phyloP scores from a whole-genome alignment of 1,284 basidiomycete genomes.

The Rhodotorula sp. region DNA sequence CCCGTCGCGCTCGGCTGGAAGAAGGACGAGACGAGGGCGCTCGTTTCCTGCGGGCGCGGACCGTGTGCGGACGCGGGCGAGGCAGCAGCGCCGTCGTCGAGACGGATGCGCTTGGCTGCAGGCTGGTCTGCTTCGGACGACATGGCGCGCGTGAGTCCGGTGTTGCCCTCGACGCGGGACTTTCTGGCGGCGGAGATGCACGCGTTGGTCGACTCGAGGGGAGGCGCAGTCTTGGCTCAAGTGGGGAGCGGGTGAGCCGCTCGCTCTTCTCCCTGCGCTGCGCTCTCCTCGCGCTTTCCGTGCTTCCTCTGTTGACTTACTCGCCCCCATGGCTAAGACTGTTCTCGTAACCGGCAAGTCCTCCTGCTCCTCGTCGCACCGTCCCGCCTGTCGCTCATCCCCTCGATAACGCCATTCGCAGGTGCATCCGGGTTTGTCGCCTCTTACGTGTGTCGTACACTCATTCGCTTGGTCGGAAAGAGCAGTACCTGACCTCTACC shows the following conservation, averaged over 20 bases:
- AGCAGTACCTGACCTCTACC: neutral
- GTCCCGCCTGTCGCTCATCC: neutral
- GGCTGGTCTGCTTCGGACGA: conserved; percentile 4
- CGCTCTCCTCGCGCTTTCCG: neutral
- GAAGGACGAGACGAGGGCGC: neutral
- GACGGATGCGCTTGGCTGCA: conserved; percentile 23
- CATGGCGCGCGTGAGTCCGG: neutral
- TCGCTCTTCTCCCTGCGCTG: neutral
- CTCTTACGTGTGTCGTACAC: conserved; percentile 15
- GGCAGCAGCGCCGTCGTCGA: conserved; percentile 7
- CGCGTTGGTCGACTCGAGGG: neutral
- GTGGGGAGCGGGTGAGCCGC: neutral
- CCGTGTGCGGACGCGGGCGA: neutral
- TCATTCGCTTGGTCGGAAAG: too few relatives aligned
- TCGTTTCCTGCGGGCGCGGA: neutral
- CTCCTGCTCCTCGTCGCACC: neutral
- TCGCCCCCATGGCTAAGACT: conserved; percentile 16
- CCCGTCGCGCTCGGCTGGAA: conserved; percentile 4
- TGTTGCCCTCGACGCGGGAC: neutral
- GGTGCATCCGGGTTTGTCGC: conserved; percentile 40
- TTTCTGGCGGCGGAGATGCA: neutral
- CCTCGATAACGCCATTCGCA: conserved; percentile 3
- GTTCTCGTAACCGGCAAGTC: conserved; percentile 32
- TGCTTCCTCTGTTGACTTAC: neutral
- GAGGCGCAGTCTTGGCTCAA: neutral